phyloP scores from a whole-genome alignment of 1,284 basidiomycete genomes.

The Baeospora myosura region DNA sequence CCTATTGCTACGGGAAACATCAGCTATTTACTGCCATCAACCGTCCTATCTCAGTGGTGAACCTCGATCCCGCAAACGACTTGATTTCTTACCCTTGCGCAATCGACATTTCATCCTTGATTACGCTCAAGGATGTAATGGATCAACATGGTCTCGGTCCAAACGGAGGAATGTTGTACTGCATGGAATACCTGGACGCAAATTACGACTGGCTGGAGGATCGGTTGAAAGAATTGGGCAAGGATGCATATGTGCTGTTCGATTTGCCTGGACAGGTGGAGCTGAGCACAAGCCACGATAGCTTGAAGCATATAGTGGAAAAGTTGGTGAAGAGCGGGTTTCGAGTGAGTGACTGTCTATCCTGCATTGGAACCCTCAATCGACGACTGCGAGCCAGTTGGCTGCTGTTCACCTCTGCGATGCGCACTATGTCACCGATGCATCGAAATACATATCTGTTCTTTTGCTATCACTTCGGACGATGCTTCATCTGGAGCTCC shows the following conservation, averaged over 20 bases:
- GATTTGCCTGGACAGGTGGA: slow-evolving; percentile 98
- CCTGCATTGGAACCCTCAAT: slow-evolving; percentile 13
- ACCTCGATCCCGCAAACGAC: slow-evolving; percentile 94
- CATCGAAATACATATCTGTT: slow-evolving; percentile 91
- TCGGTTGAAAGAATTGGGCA: slow-evolving; percentile 58
- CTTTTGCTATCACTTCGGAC: slow-evolving; percentile 87
- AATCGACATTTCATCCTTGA: slow-evolving; percentile 80
- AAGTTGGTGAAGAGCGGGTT: slow-evolving; percentile 75
- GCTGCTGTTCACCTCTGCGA: slow-evolving; percentile 94
- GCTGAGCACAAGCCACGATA: slow-evolving; percentile 91
- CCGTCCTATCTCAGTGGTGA: slow-evolving; percentile 85
- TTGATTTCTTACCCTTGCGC: slow-evolving; percentile 86
- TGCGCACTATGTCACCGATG: slow-evolving; percentile 94
- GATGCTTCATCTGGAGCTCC: slow-evolving; percentile 97
- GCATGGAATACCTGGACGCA: slow-evolving; percentile 94
- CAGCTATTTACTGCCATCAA: slow-evolving; percentile 85
- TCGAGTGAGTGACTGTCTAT: slow-evolving; percentile 53
- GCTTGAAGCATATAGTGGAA: slow-evolving; percentile 73
- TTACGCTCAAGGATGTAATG: slow-evolving; percentile 89
- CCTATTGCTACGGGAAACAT: slow-evolving; percentile 89
- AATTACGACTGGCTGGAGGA: slow-evolving; percentile 94
- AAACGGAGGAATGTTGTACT: slow-evolving; percentile 95
- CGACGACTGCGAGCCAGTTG: slow-evolving; percentile 45
- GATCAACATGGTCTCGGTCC: slow-evolving; percentile 81
- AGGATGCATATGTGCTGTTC: slow-evolving; percentile 84